A percentile compares a stretch with the other conserved stretches of the same genome.
phyloP scores from a whole-genome alignment of 1,139 yeast species.

The Candida sp. region DNA sequence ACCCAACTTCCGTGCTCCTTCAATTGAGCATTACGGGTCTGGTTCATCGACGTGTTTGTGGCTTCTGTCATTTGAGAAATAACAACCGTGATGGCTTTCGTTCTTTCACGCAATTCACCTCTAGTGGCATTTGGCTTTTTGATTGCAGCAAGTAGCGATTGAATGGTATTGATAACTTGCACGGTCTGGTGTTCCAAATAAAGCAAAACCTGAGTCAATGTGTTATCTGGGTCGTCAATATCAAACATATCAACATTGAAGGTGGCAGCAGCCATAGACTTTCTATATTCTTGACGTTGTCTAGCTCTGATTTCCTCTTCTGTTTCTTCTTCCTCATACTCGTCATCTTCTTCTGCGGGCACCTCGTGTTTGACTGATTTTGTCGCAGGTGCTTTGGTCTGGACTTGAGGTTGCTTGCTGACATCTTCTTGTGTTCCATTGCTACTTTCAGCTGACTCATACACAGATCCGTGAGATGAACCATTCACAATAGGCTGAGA shows the following conservation, averaged over 20 bases:
- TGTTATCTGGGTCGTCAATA: slow-evolving; percentile 84
- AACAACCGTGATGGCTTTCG: slow-evolving; percentile 74
- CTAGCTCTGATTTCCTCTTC: slow-evolving; percentile 38
- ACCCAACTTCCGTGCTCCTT: slow-evolving; percentile 95
- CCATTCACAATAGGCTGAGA: not conserved
- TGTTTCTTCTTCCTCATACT: slow-evolving; percentile 21
- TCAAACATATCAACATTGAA: slow-evolving; percentile 79
- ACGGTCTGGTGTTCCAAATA: slow-evolving; percentile 95
- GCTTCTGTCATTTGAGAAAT: slow-evolving; percentile 92
- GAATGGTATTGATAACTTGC: slow-evolving; percentile 89
- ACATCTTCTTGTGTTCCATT: not conserved
- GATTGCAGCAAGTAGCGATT: slow-evolving; percentile 75
- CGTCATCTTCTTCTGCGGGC: slow-evolving; percentile 14
- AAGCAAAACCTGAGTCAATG: slow-evolving; percentile 80
- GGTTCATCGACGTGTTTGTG: slow-evolving; percentile 87
- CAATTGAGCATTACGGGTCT: slow-evolving; percentile 79
- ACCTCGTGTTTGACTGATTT: slow-evolving; percentile 13
- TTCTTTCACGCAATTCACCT: slow-evolving; percentile 73
- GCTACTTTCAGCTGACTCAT: slow-evolving; percentile 3
- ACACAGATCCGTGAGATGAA: slow-evolving; percentile 1
- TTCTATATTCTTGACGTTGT: slow-evolving; percentile 51
- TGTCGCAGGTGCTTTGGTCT: not conserved
- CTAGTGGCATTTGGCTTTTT: slow-evolving; percentile 79
- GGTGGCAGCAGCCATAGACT: slow-evolving; percentile 56
- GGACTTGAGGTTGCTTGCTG: not conserved